Percentiles rank a stretch among this genome's conserved stretches.
These are phyloP conservation scores for Aspergillus mulundensis DNA, from an alignment of 495 filamentous ascomycete genomes.

Conservation along the genomic window DNA sequence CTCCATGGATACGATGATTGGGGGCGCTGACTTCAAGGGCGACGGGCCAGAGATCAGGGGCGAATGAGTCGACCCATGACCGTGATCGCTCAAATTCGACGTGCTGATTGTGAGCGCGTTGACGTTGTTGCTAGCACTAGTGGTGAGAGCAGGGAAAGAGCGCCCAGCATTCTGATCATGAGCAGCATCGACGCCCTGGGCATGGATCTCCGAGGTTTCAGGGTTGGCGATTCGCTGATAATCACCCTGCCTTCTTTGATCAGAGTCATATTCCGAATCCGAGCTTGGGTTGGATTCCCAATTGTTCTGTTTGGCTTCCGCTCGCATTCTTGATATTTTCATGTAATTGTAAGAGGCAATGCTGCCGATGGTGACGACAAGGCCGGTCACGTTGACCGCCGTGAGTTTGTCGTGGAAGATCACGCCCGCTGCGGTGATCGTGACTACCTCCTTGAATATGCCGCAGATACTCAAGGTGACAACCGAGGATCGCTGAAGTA, in stretches of 20 bases:
- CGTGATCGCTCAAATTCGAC: constrained; percentile 31
- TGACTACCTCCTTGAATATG: constrained; percentile 99
- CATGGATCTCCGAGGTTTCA: constrained; percentile 24
- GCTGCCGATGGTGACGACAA: constrained; percentile 81
- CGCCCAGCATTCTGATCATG: constrained; percentile 19
- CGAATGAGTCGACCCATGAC: constrained; percentile 15
- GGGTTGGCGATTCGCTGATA: constrained; percentile 26
- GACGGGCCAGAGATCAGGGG: constrained; percentile 17
- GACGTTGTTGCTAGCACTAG: constrained; percentile 27
- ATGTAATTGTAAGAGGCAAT: constrained; percentile 93
- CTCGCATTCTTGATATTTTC: constrained; percentile 85
- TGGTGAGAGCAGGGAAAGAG: constrained; percentile 37
- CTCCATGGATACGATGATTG: constrained; percentile 31
- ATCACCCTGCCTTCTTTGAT: constrained; percentile 23
- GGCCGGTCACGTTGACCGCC: constrained; percentile 78
- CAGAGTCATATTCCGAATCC: constrained; percentile 31
- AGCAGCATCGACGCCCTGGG: constrained; percentile 26
- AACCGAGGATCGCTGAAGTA: constrained; percentile 90
- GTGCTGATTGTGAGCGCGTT: constrained; percentile 33
- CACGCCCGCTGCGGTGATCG: constrained; percentile 82
- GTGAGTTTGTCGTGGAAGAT: constrained; percentile 90
- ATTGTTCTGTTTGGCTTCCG: constrained; percentile 48
- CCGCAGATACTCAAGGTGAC: constrained; percentile 95
- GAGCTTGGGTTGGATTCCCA: constrained; percentile 30
- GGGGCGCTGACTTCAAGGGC: constrained; percentile 33